Percentiles rank a stretch among this genome's conserved stretches.
These are phyloP conservation scores for Trichoderma semiorbis DNA, from an alignment of 2,329 filamentous ascomycete genomes.

Conservation along the genomic window DNA sequence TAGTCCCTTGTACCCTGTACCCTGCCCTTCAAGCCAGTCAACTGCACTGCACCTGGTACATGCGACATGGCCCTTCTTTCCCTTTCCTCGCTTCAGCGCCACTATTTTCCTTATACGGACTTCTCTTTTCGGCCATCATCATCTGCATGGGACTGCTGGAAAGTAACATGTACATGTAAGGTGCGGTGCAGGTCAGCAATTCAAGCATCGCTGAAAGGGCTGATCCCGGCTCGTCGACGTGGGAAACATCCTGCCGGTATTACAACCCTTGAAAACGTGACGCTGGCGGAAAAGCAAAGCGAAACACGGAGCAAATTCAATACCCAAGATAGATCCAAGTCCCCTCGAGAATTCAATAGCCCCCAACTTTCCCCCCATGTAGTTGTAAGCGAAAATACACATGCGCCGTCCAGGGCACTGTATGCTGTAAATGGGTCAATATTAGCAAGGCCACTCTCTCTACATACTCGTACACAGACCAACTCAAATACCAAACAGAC, in stretches of 20 bases:
- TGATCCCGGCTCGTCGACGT: background rate
- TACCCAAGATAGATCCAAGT: background rate
- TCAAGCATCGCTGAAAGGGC: background rate
- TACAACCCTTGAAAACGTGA: too few species aligned
- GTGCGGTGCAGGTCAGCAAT: background rate
- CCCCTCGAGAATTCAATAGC: background rate
- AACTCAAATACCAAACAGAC: background rate
- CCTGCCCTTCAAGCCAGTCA: background rate
- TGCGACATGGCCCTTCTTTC: background rate
- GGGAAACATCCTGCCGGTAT: background rate
- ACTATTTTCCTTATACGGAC: background rate
- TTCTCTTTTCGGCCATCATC: background rate
- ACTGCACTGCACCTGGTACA: background rate
- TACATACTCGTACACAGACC: background rate
- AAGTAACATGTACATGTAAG: background rate
- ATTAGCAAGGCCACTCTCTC: background rate
- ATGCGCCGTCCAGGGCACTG: too few species aligned
- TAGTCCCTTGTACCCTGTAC: background rate
- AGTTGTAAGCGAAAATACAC: too few species aligned
- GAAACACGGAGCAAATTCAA: background rate
- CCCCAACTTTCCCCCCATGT: too few species aligned
- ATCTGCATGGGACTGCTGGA: background rate
- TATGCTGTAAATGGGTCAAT: too few species aligned
- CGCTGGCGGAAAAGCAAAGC: background rate
- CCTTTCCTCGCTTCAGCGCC: background rate